A percentile compares a stretch with the other conserved stretches of the same genome.
These are phyloP conservation scores for Wickerhamomyces strasburgensis DNA, from an alignment of 805 yeast genomes.

Conservation along the genomic window DNA sequence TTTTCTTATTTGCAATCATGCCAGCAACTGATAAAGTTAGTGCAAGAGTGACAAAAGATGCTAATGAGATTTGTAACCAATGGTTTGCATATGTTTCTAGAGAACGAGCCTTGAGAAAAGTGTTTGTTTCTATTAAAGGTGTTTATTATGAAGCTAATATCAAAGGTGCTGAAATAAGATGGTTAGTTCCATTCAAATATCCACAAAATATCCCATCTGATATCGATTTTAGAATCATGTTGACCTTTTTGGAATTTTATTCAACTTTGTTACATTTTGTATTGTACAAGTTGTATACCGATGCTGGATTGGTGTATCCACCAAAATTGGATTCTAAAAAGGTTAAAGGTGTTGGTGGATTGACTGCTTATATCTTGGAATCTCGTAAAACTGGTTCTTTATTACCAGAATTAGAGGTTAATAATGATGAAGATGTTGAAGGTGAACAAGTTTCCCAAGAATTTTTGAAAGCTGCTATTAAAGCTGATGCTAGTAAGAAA, in stretches of 20 bases:
- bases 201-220: slow-evolving; percentile 94
- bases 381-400: slow-evolving; percentile 28
- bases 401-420: slow-evolving; percentile 25
- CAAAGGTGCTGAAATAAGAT: slow-evolving; percentile 87
- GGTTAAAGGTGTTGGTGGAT: slow-evolving; percentile 85
- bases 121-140: slow-evolving; percentile 95
- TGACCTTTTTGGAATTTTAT: slow-evolving; percentile 93
- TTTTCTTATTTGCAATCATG: slow-evolving; percentile 88
- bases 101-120: slow-evolving; percentile 77
- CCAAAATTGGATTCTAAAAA: slow-evolving; percentile 68
- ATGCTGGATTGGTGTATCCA: slow-evolving; percentile 82
- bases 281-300: slow-evolving; percentile 78
- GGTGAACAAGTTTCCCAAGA: slow-evolving; percentile 30
- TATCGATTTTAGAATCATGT: slow-evolving; percentile 94
- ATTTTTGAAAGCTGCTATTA: slow-evolving; percentile 52
- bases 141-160: slow-evolving; percentile 89
- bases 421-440: slow-evolving; percentile 26
- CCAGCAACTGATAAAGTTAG: slow-evolving; percentile 87
- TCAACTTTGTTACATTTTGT: slow-evolving; percentile 88
- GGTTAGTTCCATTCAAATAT: slow-evolving; percentile 97
- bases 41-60: slow-evolving; percentile 79
- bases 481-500: slow-evolving; percentile 33
- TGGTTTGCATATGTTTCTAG: slow-evolving; percentile 93
- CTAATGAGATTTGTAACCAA: slow-evolving; percentile 81
- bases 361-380: slow-evolving; percentile 77